Evolutionary conservation across 148 eudicot species (phyloP), one percentile per base, ranked within the genome.

Genomic region (Beta vulgaris): DNA sequence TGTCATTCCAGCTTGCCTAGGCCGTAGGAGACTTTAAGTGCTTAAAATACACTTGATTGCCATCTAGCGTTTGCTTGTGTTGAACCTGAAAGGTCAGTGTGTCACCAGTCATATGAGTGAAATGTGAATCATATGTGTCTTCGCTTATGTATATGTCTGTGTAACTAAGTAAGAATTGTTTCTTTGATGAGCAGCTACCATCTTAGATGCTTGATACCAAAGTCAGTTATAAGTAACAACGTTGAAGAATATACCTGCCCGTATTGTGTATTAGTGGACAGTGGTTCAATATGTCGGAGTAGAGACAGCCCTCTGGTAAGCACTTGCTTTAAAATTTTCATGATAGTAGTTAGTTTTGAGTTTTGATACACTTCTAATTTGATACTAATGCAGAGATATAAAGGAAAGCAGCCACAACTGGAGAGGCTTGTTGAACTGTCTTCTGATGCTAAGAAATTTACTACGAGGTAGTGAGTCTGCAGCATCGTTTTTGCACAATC

Each of bases 231-330:
- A 55, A 40, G 80, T 69, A 69, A 78, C 70, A 68, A 39, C 66
- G 59, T 54, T 2, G 53, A 82, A 51, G 68, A 70, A n/a, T 82
- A 59, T 68, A 46, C 83, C 21, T 96, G 99, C 85, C 87, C 84
- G 7, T 91, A 89, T 78, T 95, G 99, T 84, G 71, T 78, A 57
- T 78, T 87, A 82, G 69, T 92, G 40, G 87, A 79, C 78, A 85
- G 87, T 73, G 92, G 97, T 28, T 89, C 89, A 80, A 82, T 86
- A 59, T 80, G 85, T 83, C 83, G 76, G 68, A 85, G 82, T 85
- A 86, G 81, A 84, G 81, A 81, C 71, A 77, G 88, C 73, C 85
- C 78, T 68, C 77, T 87, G 91, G 96, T 90, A 82, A 79, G 88
- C 72, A 62, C 60, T 81, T 81, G 67, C 36, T 57, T 69, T 7